phyloP scores from a whole-genome alignment of 2,329 filamentous ascomycete species.

The Graphilbum ipis-grandicollis region DNA sequence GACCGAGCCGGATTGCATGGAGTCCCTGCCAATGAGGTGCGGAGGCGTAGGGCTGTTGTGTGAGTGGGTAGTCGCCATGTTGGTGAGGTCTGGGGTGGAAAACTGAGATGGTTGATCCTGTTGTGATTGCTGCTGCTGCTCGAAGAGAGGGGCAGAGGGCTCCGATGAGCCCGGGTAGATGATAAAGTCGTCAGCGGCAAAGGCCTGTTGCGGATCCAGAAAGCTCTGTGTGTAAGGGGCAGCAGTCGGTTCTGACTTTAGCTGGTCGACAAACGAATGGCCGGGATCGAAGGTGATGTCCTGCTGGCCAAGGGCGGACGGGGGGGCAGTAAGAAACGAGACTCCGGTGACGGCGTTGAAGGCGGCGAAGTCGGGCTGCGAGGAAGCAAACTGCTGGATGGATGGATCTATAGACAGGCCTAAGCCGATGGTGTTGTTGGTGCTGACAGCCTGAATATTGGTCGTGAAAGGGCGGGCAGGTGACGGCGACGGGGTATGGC shows the following conservation, averaged over 20 bases:
- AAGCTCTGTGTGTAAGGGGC: slow-evolving; percentile 17
- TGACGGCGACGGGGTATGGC: slow-evolving; percentile 38
- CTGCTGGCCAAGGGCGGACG: slow-evolving; percentile 16
- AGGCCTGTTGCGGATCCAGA: slow-evolving; percentile 26
- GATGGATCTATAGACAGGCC: slow-evolving; percentile 41
- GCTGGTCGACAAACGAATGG: slow-evolving; percentile 26
- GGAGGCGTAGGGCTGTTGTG: slow-evolving; percentile 40
- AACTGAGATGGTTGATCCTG: slow-evolving; percentile 12
- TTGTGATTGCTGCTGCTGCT: slow-evolving; percentile 12
- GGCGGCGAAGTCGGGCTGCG: slow-evolving; percentile 26
- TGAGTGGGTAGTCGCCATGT: slow-evolving; percentile 36
- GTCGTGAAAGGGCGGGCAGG: slow-evolving; percentile 35
- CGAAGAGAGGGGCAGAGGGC: slow-evolving; percentile 44
- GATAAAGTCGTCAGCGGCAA: slow-evolving; percentile 41
- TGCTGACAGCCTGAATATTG: slow-evolving; percentile 20
- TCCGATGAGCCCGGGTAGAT: slow-evolving; percentile 43
- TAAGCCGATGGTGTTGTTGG: slow-evolving; percentile 23
- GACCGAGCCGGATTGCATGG: slow-evolving; percentile 18
- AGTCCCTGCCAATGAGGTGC: slow-evolving; percentile 31
- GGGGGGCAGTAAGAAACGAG: slow-evolving; percentile 30
- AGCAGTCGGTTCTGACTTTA: slow-evolving; percentile 15
- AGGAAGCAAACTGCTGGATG: slow-evolving; percentile 21
- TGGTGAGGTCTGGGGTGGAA: slow-evolving; percentile 28
- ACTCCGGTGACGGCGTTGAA: slow-evolving; percentile 23
- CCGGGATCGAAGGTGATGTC: slow-evolving; percentile 23